Base-by-base conservation (phyloP, 345 rosid genomes). In the Bruguiera parviflora region DNA sequence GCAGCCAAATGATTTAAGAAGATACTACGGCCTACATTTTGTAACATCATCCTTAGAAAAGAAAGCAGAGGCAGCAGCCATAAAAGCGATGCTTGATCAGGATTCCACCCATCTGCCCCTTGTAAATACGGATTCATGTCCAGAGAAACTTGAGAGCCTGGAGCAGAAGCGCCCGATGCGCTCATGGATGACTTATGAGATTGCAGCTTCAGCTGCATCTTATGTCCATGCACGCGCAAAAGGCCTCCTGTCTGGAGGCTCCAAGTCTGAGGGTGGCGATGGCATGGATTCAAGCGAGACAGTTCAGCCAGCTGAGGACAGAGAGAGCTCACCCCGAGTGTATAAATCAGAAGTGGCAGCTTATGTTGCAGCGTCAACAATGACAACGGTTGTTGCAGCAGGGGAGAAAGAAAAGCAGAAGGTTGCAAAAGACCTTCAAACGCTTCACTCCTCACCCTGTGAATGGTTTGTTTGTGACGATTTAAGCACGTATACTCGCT, bases 401-500 rank as follows among this genome's bases (percentile, higher is more conserved):
- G 88, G 92, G n/a, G 95, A 94, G 86, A 85, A 84, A 78, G 91
- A 88, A 69, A 94, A 89, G 73, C 77, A 78, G 56, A 84, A 87
- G 82, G 91, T 97, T 0, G 97, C 95, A 18, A 80, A 56, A 67
- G 88, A 87, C 67, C 81, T 94, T 60, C 96, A 88, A 71, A 91
- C 98, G 27, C 74, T 85, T 58, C 89, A 91, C 59, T 89, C 96
- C 19, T 84, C 96, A 52, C 98, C 97, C 65, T 87, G 98, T 63
- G 96, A 88, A 71, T 94, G 97, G 98, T 91, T 91, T 61, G 65
- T 89, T 22, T 91, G 98, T 72, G 98, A 94, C 13, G 97, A 94
- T 74, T 53, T 75, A 46, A 83, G 84, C 75, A 84, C 94, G 20
- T 83, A 78, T 52, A 85, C 92, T 21, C 84, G 97, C 21, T 85